A percentile compares a stretch with the other conserved stretches of the same genome.
phyloP scores from a whole-genome alignment of 2,329 filamentous ascomycete genomes.

The Macroventuria anomochaeta region DNA sequence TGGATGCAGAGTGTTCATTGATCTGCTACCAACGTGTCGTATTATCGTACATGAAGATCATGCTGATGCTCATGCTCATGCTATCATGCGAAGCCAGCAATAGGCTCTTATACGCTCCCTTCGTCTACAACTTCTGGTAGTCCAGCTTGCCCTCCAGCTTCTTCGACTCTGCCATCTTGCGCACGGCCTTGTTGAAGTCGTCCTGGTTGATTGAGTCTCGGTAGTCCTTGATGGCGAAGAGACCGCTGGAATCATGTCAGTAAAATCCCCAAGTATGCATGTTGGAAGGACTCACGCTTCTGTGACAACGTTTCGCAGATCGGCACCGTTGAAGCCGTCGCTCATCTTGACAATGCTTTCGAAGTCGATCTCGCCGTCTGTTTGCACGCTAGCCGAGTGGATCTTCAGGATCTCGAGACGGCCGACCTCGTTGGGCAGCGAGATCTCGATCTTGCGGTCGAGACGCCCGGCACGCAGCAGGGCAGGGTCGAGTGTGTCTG shows the following conservation, averaged over 20 bases:
- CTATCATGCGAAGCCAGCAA: constrained; percentile 30
- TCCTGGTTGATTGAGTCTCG: constrained; percentile 96
- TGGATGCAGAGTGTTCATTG: constrained; percentile 14
- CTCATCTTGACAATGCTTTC: constrained; percentile 99
- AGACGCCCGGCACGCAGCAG: constrained; percentile 90
- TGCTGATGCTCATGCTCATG: constrained; percentile 19
- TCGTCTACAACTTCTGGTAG: constrained; percentile 84
- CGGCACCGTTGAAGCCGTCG: constrained; percentile 94
- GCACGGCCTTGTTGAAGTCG: constrained; percentile 98
- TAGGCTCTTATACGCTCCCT: constrained; percentile 6
- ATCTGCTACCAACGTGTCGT: constrained; percentile 21
- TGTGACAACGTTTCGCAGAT: constrained; percentile 96
- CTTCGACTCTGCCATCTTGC: constrained; percentile 97
- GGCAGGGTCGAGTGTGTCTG: constrained; percentile 93
- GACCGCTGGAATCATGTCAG: constrained; percentile 64
- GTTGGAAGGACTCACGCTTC: constrained; percentile 77
- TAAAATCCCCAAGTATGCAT: background rate
- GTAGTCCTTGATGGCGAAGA: constrained; percentile 99
- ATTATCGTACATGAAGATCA: constrained; percentile 38
- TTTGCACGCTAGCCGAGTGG: constrained; percentile 82
- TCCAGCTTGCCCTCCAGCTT: constrained; percentile 98
- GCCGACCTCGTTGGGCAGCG: constrained; percentile 94
- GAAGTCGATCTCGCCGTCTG: constrained; percentile 96
- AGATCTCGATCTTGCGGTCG: constrained; percentile 97
- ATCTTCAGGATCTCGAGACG: constrained; percentile 98